Conservation (phyloP, 768 basidiomycete genomes). For the Xerocomellus chrysenteron region DNA sequence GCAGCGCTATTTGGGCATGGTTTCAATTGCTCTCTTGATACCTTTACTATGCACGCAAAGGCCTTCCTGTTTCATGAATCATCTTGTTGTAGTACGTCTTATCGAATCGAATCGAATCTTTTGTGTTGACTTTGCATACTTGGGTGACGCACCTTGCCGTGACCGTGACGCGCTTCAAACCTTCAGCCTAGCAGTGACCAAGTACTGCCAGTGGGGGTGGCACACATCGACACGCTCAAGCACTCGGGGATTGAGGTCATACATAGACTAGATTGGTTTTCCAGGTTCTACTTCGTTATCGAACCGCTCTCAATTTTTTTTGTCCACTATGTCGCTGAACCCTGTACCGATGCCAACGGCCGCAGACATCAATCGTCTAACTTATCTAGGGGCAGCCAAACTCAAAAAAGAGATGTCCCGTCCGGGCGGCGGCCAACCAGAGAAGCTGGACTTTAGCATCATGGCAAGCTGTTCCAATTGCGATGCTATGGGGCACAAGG, state of each 20-base stretch:
- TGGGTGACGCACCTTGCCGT: too few relatives aligned
- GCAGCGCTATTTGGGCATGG: too few relatives aligned
- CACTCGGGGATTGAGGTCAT: neutral
- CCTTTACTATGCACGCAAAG: neutral
- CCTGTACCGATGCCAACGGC: conserved; percentile 21
- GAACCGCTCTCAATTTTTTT: neutral
- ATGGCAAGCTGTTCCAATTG: conserved; percentile 27
- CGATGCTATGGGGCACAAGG: conserved; percentile 17
- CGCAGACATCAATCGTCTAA: conserved; percentile 27
- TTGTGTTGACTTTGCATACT: neutral
- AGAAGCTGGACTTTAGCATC: conserved; percentile 28
- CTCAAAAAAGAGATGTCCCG: conserved; percentile 27
- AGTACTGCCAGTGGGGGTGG: neutral
- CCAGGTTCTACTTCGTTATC: neutral
- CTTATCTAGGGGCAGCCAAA: conserved; percentile 28
- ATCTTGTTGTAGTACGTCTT: neutral
- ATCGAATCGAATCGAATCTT: neutral
- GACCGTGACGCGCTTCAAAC: too few relatives aligned
- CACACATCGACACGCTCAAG: neutral
- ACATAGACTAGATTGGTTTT: neutral
- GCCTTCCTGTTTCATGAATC: neutral
- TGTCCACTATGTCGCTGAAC: conserved; percentile 17
- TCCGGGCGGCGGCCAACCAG: conserved; percentile 28
- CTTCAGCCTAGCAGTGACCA: too few relatives aligned
- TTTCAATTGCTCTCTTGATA: neutral